Percentiles rank a stretch among this genome's conserved stretches.
Evolutionary conservation across 345 rosid genomes (phyloP).

Genomic region (Boechera stricta): DNA sequence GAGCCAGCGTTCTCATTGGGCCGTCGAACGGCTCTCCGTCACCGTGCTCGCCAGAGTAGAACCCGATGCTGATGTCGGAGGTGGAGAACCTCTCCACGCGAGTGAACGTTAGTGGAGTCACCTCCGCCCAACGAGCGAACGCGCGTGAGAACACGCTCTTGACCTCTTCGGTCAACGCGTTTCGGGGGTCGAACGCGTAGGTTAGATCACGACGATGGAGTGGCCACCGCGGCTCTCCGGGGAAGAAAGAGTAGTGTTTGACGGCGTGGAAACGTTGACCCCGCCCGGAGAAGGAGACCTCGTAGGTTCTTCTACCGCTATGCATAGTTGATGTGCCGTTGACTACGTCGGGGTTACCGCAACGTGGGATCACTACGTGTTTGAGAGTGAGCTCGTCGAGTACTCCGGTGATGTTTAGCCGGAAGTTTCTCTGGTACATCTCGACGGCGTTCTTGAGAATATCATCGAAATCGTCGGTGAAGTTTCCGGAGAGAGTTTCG

Average conservation of each 20-base stretch:
- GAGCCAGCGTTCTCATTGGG: slow-evolving; percentile 75
- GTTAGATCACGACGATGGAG: slow-evolving; percentile 50
- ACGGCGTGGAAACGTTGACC: slow-evolving; percentile 56
- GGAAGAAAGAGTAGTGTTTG: slow-evolving; percentile 69
- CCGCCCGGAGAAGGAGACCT: slow-evolving; percentile 29
- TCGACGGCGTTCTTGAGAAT: slow-evolving; percentile 62
- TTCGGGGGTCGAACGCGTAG: slow-evolving; percentile 64
- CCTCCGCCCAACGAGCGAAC: slow-evolving; percentile 71
- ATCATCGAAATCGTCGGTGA: slow-evolving; percentile 76
- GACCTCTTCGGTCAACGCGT: slow-evolving; percentile 51
- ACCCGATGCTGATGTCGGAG: slow-evolving; percentile 76
- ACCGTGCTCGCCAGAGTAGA: slow-evolving; percentile 77
- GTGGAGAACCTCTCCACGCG: slow-evolving; percentile 36
- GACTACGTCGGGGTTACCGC: slow-evolving; percentile 86
- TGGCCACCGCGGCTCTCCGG: slow-evolving; percentile 80
- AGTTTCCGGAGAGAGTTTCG: slow-evolving; percentile 42
- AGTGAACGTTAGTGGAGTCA: slow-evolving; percentile 70
- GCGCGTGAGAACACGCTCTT: slow-evolving; percentile 76
- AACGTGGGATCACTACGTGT: slow-evolving; percentile 68
- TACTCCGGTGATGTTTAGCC: slow-evolving; percentile 68
- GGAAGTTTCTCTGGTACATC: slow-evolving; percentile 77
- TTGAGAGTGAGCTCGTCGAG: slow-evolving; percentile 68
- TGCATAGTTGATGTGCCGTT: slow-evolving; percentile 85
- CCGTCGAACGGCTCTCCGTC: slow-evolving; percentile 97
- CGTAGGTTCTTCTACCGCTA: slow-evolving; percentile 49